Base-by-base conservation (phyloP, 805 yeast species). In the Candida ascalaphidarum region DNA sequence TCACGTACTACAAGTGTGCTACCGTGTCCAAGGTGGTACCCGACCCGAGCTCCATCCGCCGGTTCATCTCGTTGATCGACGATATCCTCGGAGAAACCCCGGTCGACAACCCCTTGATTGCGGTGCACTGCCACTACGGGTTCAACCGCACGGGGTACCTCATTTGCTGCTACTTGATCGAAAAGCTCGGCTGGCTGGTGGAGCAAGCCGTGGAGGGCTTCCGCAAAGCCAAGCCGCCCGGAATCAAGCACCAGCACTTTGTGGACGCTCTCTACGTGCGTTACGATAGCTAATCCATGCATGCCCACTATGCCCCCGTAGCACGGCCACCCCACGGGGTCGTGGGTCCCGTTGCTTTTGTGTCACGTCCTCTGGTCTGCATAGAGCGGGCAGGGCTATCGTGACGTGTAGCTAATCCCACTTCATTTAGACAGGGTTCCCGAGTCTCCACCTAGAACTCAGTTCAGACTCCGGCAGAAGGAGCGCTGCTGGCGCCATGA, bases 51-150 rank as follows among this genome's bases (percentile, higher is more conserved):
- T 74, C 81, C 12, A 75, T 80, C 19, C 51, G 73, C 20, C 55
- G 65, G 27, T 81, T 78, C 37, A 61, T 75, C 21, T 62, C 55
- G 22, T 56, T 77, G 25, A 64, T 76, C 4, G 75, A 73, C 36
- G 58, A 61, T 25, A 62, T 73, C 12, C 42, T 69, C 16, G 14
- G 37, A 3, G 35, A 37, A 6, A 23, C 42, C 5, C 33, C 34
- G 4, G 39, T 31, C 11, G 39, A 39, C 13, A 31, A 40, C 11
- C 71, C 71, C 4, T 51, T 62, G 15, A 55, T 78, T 5, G 84
- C 70, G 0, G 80, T 81, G 6, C 92, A 81, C 49, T 81, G 92
- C 46, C 92, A 81, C 48, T 81, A 81, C 45, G 92, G 89, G 5
- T 82, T 80, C 52, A 81, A 81, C 48, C 58, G 89, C 32, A 81